These are phyloP conservation scores for Bipolaris sorokiniana DNA, from an alignment of 2,329 filamentous ascomycete genomes.

Conservation along the genomic window DNA sequence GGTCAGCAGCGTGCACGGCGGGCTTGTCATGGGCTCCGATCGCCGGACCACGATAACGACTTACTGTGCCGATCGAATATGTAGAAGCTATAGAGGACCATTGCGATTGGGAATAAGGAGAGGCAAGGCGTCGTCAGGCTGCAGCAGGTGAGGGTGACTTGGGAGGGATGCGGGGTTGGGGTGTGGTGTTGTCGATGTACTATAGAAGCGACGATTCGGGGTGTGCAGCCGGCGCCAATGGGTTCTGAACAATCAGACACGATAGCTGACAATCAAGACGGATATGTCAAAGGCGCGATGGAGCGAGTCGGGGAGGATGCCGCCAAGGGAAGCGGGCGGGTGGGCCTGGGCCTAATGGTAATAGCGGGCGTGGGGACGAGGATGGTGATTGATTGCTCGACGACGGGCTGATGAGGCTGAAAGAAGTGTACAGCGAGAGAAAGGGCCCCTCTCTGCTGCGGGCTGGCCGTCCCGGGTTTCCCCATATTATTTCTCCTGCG, in stretches of 20 bases:
- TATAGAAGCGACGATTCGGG: constrained; percentile 5
- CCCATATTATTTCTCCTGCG: constrained; percentile 25
- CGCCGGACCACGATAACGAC: constrained; percentile 31
- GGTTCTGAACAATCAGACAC: not conserved
- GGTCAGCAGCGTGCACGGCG: constrained; percentile 22
- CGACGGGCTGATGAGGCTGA: constrained; percentile 19
- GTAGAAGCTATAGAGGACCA: constrained; percentile 97
- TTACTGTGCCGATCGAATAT: constrained; percentile 98
- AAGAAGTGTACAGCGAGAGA: constrained; percentile 7
- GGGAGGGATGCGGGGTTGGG: not conserved
- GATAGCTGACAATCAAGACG: too few species aligned
- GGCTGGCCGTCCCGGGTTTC: constrained; percentile 9
- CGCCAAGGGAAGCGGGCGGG: constrained; percentile 7
- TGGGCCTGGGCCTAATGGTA: not conserved
- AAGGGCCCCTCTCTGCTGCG: constrained; percentile 17
- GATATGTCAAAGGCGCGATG: too few species aligned
- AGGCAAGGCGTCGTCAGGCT: not conserved
- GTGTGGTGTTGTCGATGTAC: constrained; percentile 6
- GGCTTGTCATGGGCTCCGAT: not conserved
- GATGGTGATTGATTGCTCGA: not conserved
- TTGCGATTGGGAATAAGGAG: constrained; percentile 48
- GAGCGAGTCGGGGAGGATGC: not conserved
- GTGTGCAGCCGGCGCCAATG: constrained; percentile 2
- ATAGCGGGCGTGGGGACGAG: not conserved
- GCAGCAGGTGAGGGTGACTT: not conserved